Conservation (phyloP, 2,329 filamentous ascomycete species). For the Apiospora arundinis region DNA sequence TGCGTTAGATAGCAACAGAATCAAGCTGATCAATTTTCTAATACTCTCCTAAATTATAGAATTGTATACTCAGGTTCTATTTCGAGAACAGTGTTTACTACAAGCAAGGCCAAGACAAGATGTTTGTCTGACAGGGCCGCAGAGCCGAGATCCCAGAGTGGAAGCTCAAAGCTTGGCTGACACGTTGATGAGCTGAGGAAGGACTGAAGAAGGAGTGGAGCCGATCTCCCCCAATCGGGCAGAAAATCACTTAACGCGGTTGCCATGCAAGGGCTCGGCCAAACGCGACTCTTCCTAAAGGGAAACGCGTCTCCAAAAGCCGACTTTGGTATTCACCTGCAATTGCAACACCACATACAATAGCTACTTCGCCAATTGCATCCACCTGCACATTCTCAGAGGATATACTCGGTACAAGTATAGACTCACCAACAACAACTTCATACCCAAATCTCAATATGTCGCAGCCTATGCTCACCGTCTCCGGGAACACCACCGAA, state of each 20-base stretch:
- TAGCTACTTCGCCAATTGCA: not conserved
- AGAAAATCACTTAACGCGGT: not conserved
- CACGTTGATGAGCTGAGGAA: no score
- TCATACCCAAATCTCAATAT: slow-evolving; percentile 28
- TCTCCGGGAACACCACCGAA: slow-evolving; percentile 28
- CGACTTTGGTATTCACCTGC: not conserved
- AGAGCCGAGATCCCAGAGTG: no score
- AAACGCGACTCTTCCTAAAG: slow-evolving; percentile 1
- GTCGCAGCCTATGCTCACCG: slow-evolving; percentile 36
- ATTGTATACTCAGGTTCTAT: no score
- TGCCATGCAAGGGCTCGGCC: not conserved
- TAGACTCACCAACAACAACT: not conserved
- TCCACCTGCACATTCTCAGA: not conserved
- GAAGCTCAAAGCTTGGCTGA: no score
- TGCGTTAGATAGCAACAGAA: no score
- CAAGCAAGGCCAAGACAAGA: no score
- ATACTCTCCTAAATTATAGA: no score
- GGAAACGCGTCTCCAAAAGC: slow-evolving; percentile 2
- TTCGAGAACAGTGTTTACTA: no score
- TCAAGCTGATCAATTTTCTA: no score
- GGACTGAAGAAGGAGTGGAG: not conserved
- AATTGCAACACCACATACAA: not conserved
- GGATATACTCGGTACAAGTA: not conserved
- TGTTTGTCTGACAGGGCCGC: no score
- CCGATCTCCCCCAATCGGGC: not conserved